A percentile compares a stretch with the other conserved stretches of the same genome.
Evolutionary conservation across 163 green algal genomes (phyloP).

Genomic region (Scenedesmus sp.): DNA sequence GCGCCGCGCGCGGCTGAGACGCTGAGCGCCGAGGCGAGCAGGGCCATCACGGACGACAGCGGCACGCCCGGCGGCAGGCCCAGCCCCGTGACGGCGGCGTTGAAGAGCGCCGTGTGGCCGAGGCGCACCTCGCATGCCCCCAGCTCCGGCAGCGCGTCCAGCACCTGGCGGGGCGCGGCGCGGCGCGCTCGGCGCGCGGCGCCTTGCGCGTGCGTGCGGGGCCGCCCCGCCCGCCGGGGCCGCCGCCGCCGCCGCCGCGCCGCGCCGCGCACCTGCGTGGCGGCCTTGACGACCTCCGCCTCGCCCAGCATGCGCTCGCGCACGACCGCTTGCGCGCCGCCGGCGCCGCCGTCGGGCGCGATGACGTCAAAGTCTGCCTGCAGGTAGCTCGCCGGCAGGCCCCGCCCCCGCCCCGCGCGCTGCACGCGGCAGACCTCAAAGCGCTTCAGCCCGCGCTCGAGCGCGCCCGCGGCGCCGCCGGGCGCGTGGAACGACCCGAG

Average conservation of each 20-base stretch:
- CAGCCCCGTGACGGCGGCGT: conserved; percentile 49
- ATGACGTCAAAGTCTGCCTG: conserved; percentile 82
- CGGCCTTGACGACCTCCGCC: conserved; percentile 70
- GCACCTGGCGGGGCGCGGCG: conserved; percentile 50
- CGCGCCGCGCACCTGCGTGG: conserved; percentile 55
- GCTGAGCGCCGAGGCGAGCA: conserved; percentile 38
- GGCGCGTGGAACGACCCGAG: background rate
- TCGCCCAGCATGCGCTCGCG: conserved; percentile 68
- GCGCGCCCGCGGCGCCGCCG: conserved; percentile 12
- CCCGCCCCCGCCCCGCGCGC: conserved; percentile 44
- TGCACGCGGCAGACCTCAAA: conserved; percentile 76
- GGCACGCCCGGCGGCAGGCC: conserved; percentile 48
- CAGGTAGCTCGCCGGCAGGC: conserved; percentile 64
- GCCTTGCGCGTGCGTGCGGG: too few species aligned
- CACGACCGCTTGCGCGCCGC: background rate
- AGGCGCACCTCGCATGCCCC: conserved; percentile 74
- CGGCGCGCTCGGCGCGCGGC: background rate
- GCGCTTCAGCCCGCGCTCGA: conserved; percentile 49
- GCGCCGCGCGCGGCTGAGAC: too few species aligned
- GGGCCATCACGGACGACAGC: conserved; percentile 52
- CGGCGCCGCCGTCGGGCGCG: conserved; percentile 32
- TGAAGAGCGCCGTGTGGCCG: conserved; percentile 65
- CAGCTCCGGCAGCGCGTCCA: conserved; percentile 66
- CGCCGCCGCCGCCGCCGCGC: too few species aligned
- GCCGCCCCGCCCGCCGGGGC: too few species aligned